These are phyloP conservation scores for Neoboletus brunneissimus DNA, from an alignment of 768 basidiomycete genomes.

Conservation along the genomic window DNA sequence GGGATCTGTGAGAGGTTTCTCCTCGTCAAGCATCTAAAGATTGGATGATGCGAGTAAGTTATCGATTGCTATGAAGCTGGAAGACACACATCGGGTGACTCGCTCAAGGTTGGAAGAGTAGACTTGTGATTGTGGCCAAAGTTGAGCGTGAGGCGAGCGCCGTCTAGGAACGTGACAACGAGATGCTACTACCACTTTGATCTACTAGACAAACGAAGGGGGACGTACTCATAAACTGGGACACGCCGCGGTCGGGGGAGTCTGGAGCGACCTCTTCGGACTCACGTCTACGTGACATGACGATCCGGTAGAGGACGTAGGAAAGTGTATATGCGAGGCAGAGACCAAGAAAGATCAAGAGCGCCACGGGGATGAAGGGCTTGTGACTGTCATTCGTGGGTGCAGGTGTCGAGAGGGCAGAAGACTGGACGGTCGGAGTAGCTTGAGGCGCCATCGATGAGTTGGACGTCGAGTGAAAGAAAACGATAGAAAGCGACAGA, in stretches of 20 bases:
- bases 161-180: conserved; percentile 11
- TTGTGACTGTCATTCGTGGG: background rate
- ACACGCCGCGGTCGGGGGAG: conserved; percentile 22
- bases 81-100: conserved; percentile 15
- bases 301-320: conserved; percentile 28
- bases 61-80: background rate
- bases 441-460: conserved; percentile 25
- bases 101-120: background rate
- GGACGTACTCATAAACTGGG: conserved; percentile 28
- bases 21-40: conserved; percentile 15
- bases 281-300: conserved; percentile 16
- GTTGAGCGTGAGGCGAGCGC: conserved; percentile 26
- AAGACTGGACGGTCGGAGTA: conserved; percentile 2
- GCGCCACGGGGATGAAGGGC: conserved; percentile 16
- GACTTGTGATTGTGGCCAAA: conserved; percentile 8
- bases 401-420: conserved; percentile 2
- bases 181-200: background rate
- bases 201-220: background rate
- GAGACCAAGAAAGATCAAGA: conserved; percentile 25
- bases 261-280: conserved; percentile 15
- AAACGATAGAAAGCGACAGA: conserved; percentile 10
- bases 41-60: background rate
- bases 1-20: conserved; percentile 16
- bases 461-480: conserved; percentile 1
- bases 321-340: conserved; percentile 27